Evolutionary conservation across 2,329 filamentous ascomycete species (phyloP).

Genomic region (Juglanconis oblonga): DNA sequence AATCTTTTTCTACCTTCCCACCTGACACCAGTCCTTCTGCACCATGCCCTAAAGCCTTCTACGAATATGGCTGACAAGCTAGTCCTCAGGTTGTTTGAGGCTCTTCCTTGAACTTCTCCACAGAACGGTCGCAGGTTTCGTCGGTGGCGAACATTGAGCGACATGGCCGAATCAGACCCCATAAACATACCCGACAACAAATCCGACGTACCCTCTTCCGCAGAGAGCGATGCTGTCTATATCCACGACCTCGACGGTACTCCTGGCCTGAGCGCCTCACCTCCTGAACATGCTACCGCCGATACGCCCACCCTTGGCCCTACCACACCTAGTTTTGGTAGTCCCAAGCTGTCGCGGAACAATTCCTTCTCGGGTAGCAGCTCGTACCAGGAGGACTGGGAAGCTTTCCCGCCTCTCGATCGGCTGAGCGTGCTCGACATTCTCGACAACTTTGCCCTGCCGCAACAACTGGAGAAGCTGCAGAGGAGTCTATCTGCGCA

Average conservation of each 20-base stretch:
- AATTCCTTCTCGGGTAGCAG: constrained; percentile 80
- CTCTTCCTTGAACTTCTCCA: constrained; percentile 38
- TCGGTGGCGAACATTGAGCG: constrained; percentile 34
- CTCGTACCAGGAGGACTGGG: constrained; percentile 86
- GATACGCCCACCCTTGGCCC: constrained; percentile 53
- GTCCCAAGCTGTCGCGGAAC: constrained; percentile 66
- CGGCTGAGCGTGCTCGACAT: constrained; percentile 89
- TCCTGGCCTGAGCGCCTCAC: constrained; percentile 41
- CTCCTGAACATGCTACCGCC: constrained; percentile 39
- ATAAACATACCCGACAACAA: constrained; percentile 34
- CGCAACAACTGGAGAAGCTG: constrained; percentile 86
- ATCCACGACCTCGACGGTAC: constrained; percentile 39
- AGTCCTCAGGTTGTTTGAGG: constrained; percentile 37
- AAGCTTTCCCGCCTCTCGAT: constrained; percentile 82
- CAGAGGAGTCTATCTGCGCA: constrained; percentile 80
- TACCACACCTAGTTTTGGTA: constrained; percentile 37
- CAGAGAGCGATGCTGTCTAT: constrained; percentile 37
- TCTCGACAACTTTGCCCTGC: constrained; percentile 87
- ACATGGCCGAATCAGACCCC: constrained; percentile 42
- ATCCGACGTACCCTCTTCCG: constrained; percentile 34
- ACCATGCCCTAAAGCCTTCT: background rate
- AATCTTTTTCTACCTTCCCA: background rate
- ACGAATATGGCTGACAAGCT: constrained; percentile 39
- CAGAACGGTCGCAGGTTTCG: constrained; percentile 32
- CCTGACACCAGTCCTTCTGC: background rate